Percentiles rank a stretch among this genome's conserved stretches.
Conservation (phyloP, 1,139 yeast species). For the Zhuliangozyma blackwelliae region DNA sequence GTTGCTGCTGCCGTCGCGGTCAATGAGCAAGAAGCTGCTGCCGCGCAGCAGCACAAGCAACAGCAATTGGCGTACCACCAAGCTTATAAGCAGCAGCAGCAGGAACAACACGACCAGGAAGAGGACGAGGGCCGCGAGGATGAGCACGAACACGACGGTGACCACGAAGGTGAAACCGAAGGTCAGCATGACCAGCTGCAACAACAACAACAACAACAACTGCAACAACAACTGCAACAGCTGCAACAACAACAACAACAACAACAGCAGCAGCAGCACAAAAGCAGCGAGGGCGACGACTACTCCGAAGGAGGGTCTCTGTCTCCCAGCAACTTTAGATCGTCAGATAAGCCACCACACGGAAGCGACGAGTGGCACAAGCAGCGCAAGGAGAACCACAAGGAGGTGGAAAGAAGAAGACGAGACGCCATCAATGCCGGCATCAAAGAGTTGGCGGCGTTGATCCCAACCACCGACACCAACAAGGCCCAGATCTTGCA, state of each 20-base stretch:
- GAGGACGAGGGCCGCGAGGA: too few relatives aligned
- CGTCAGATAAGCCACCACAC: slow-evolving; percentile 46
- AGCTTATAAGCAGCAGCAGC: slow-evolving; percentile 17
- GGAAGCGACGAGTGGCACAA: slow-evolving; percentile 87
- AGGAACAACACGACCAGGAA: slow-evolving; percentile 12
- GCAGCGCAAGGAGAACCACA: slow-evolving; percentile 84
- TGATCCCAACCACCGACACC: slow-evolving; percentile 84
- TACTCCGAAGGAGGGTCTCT: slow-evolving; percentile 9
- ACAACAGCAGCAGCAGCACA: slow-evolving; percentile 41
- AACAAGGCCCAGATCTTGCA: slow-evolving; percentile 88
- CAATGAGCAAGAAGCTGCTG: slow-evolving; percentile 12
- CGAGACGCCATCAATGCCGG: slow-evolving; percentile 90
- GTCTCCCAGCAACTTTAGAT: slow-evolving; percentile 10
- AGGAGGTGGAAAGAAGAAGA: slow-evolving; percentile 95
- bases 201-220: too few relatives aligned
- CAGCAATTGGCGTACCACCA: slow-evolving; percentile 2
- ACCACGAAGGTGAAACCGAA: slow-evolving; percentile 17
- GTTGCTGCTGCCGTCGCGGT: slow-evolving; percentile 12
- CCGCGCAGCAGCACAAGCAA: slow-evolving; percentile 2
- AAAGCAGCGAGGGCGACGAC: slow-evolving; percentile 39
- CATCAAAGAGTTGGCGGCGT: slow-evolving; percentile 73
- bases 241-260: slow-evolving; percentile 17
- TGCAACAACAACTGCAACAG: too few relatives aligned
- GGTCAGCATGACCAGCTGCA: too few relatives aligned
- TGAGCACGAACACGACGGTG: too few relatives aligned